Conservation (phyloP, 2,329 filamentous ascomycete species). For the Chalaropsis thielavioides region DNA sequence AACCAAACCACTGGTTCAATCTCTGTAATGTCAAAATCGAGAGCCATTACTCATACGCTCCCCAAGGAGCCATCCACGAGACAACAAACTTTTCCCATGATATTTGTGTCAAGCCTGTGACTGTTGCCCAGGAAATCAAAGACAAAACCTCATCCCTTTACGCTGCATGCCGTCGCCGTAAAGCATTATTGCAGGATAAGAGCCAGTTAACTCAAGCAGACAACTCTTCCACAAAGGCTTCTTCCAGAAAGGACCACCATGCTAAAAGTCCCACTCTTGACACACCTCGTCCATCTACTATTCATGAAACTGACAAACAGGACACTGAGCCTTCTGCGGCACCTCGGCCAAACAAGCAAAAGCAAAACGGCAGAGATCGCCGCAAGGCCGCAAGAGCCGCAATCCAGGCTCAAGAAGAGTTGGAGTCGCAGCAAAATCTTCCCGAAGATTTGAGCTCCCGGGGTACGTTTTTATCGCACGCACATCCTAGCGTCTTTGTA, state of each 20-base stretch:
- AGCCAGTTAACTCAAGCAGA: not conserved
- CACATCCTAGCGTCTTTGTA: too few species aligned
- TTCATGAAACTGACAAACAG: not conserved
- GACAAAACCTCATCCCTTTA: not conserved
- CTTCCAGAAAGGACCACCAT: not conserved
- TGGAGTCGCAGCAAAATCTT: not conserved
- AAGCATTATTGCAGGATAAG: not conserved
- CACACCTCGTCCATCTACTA: not conserved
- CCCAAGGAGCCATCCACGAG: constrained; percentile 5
- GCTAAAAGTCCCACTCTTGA: too few species aligned
- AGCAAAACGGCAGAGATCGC: constrained; percentile 22
- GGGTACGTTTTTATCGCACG: constrained; percentile 20
- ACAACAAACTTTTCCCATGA: not conserved
- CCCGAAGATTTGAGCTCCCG: constrained; percentile 23
- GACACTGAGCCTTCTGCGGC: not conserved
- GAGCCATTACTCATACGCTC: not conserved
- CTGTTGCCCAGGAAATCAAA: not conserved
- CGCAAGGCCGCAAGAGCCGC: constrained; percentile 20
- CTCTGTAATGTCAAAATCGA: constrained; percentile 6
- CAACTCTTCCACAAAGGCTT: not conserved
- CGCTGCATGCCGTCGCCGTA: not conserved
- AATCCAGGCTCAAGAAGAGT: constrained; percentile 11
- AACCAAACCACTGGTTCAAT: constrained; percentile 4
- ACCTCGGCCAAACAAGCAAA: constrained; percentile 9
- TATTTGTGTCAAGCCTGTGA: not conserved